phyloP scores from a whole-genome alignment of 2,329 filamentous ascomycete genomes.

The Phaeosphaeria sp. region DNA sequence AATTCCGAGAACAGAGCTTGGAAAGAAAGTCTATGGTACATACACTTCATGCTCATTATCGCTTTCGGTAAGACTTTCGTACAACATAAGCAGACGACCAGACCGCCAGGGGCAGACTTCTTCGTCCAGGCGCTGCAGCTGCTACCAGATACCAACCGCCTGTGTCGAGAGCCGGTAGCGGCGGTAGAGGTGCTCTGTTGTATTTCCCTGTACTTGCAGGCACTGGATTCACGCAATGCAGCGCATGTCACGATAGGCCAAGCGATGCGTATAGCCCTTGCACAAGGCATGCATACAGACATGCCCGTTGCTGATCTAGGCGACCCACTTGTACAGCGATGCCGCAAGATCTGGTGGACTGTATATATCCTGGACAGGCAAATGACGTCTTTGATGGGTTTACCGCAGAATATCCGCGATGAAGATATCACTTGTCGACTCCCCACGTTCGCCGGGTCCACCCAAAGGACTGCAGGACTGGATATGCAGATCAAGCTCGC shows the following conservation, averaged over 20 bases:
- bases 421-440: slow-evolving; percentile 59
- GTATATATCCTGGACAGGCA: slow-evolving; percentile 61
- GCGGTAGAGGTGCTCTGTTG: slow-evolving; percentile 61
- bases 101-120: slow-evolving; percentile 63
- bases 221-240: slow-evolving; percentile 56
- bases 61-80: slow-evolving; percentile 64
- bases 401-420: slow-evolving; percentile 58
- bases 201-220: slow-evolving; percentile 61
- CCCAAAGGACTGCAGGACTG: slow-evolving; percentile 50
- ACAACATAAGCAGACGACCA: slow-evolving; percentile 39
- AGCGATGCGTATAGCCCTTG: slow-evolving; percentile 59
- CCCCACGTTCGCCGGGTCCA: slow-evolving; percentile 52
- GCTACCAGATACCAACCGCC: slow-evolving; percentile 57
- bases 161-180: slow-evolving; percentile 54
- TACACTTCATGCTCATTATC: slow-evolving; percentile 61
- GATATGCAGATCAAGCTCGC: slow-evolving; percentile 57
- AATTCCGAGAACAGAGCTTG: slow-evolving; percentile 34
- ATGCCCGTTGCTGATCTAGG: slow-evolving; percentile 56
- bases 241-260: slow-evolving; percentile 60
- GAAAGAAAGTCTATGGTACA: slow-evolving; percentile 55
- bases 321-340: slow-evolving; percentile 53
- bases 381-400: slow-evolving; percentile 62
- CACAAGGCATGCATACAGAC: slow-evolving; percentile 61
- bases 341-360: slow-evolving; percentile 62
- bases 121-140: slow-evolving; percentile 67